These are phyloP conservation scores for Pythium rhizo-oryzae DNA, from an alignment of 352 stramenopile species.

Conservation along the genomic window DNA sequence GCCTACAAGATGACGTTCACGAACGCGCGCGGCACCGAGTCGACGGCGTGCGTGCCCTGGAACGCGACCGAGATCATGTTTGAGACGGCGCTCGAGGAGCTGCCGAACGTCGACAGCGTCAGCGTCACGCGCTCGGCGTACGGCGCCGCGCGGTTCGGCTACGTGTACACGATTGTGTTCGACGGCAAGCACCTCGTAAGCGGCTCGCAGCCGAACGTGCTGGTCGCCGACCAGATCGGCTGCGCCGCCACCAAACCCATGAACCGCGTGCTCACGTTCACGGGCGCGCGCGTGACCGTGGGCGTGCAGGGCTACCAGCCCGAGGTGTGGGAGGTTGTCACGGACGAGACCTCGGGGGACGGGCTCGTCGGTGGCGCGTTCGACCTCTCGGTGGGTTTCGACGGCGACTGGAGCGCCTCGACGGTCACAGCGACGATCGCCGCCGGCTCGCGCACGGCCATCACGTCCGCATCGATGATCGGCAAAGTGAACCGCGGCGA, in stretches of 20 bases:
- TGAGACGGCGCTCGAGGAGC: constrained; percentile 67
- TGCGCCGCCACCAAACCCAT: constrained; percentile 44
- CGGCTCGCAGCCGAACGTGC: constrained; percentile 53
- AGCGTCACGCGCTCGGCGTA: constrained; percentile 56
- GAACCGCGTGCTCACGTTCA: constrained; percentile 59
- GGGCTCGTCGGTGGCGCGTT: constrained; percentile 61
- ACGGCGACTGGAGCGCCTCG: constrained; percentile 51
- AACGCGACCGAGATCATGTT: constrained; percentile 71
- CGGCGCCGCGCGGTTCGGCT: constrained; percentile 52
- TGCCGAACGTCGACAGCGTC: constrained; percentile 69
- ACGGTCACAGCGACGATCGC: constrained; percentile 42
- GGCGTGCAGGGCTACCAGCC: constrained; percentile 54
- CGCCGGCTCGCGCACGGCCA: constrained; percentile 52
- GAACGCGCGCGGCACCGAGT: constrained; percentile 37
- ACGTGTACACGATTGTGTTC: constrained; percentile 76
- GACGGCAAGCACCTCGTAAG: constrained; percentile 62
- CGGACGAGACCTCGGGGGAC: constrained; percentile 32
- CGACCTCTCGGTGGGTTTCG: constrained; percentile 74
- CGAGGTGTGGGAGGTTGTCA: constrained; percentile 70
- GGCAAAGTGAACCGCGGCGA: constrained; percentile 74
- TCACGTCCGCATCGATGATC: constrained; percentile 53
- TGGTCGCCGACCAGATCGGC: constrained; percentile 41
- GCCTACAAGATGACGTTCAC: constrained; percentile 61
- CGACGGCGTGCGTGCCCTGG: constrained; percentile 68
- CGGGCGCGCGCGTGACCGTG: constrained; percentile 37